Evolutionary conservation across 2,329 filamentous ascomycete genomes (phyloP).

Genomic region (Pseudogymnoascus sp.): DNA sequence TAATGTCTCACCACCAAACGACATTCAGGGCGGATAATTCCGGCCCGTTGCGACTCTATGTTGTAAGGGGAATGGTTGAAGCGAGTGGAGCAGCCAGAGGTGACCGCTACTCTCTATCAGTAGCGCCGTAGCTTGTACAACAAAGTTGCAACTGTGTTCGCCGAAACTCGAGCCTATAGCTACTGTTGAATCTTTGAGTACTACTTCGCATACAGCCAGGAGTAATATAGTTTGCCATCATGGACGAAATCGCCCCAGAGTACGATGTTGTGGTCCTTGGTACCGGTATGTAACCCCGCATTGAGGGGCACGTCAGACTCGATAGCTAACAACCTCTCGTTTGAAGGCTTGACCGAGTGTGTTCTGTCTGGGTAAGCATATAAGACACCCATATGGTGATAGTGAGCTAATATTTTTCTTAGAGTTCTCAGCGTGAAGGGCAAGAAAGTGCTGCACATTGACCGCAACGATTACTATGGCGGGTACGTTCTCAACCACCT

Average conservation of each 20-base stretch:
- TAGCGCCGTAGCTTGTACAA: constrained; percentile 3
- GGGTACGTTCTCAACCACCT: constrained; percentile 54
- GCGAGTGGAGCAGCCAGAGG: constrained; percentile 9
- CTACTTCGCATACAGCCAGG: neutral
- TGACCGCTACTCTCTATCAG: constrained; percentile 10
- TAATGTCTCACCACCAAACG: constrained; percentile 2
- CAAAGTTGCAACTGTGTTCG: constrained; percentile 6
- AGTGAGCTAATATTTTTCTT: constrained; percentile 21
- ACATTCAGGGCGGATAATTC: constrained; percentile 2
- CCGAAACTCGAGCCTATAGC: neutral
- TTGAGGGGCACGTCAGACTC: constrained; percentile 18
- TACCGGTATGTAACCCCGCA: constrained; percentile 64
- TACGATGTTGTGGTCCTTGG: constrained; percentile 98
- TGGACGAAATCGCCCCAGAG: constrained; percentile 97
- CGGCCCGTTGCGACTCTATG: constrained; percentile 8
- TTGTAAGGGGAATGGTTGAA: constrained; percentile 8
- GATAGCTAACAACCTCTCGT: constrained; percentile 22
- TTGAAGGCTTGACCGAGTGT: constrained; percentile 87
- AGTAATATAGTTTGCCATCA: constrained; percentile 36
- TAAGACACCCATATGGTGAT: neutral
- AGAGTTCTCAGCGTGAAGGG: constrained; percentile 96
- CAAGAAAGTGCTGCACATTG: constrained; percentile 98
- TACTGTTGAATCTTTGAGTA: neutral
- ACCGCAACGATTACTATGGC: constrained; percentile 97
- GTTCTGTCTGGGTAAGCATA: constrained; percentile 82